A percentile compares a stretch with the other conserved stretches of the same genome.
phyloP scores from a whole-genome alignment of 2,329 filamentous ascomycete species.

The Cytospora piceae region DNA sequence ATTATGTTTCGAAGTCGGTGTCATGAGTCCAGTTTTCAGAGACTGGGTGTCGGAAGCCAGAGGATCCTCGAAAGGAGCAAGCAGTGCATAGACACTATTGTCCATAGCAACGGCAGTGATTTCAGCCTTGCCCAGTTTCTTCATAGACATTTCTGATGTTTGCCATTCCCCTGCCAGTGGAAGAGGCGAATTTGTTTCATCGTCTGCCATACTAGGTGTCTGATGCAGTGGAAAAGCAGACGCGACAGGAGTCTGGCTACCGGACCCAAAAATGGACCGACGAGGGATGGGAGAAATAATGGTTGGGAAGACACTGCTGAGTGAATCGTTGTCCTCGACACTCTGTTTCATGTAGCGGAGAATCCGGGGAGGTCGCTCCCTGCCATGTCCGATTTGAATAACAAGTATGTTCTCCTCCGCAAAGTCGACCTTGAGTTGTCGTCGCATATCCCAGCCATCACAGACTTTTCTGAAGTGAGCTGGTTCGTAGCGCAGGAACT shows the following conservation, averaged over 20 bases:
- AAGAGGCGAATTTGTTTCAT: neutral
- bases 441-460: conserved; percentile 89
- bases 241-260: neutral
- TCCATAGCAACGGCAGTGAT: conserved; percentile 77
- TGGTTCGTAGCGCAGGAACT: conserved; percentile 72
- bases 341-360: conserved; percentile 48
- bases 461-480: conserved; percentile 78
- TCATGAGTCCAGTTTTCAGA: conserved; percentile 40
- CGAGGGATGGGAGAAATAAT: conserved; percentile 7
- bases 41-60: conserved; percentile 56
- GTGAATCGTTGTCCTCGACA: conserved; percentile 20
- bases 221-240: neutral
- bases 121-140: conserved; percentile 59
- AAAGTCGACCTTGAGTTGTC: conserved; percentile 86
- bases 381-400: conserved; percentile 71
- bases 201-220: neutral
- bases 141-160: conserved; percentile 63
- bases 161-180: conserved; percentile 64
- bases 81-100: conserved; percentile 69
- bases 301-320: neutral
- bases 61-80: conserved; percentile 79
- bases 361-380: conserved; percentile 52
- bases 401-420: conserved; percentile 77
- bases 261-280: conserved; percentile 25
- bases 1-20: conserved; percentile 46